Conservation (phyloP, 441 rosid genomes). For the Populus hybrid region DNA sequence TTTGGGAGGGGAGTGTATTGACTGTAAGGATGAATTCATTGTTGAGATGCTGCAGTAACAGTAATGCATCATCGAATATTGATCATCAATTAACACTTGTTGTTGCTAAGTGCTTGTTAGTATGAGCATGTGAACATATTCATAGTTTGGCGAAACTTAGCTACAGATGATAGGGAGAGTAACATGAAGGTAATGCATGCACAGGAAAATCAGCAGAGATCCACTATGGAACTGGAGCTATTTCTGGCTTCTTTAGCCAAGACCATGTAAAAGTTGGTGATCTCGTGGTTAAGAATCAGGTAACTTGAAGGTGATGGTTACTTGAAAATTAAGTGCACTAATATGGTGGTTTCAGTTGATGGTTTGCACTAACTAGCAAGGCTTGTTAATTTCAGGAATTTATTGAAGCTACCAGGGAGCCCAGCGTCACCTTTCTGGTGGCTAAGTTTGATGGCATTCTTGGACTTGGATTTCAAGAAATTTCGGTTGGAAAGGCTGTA, state of each 20-base stretch:
- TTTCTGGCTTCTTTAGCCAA: conserved; percentile 74
- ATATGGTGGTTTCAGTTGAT: neutral
- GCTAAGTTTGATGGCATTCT: conserved; percentile 89
- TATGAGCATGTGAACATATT: neutral
- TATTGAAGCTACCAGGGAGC: conserved; percentile 81
- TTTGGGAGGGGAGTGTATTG: no score
- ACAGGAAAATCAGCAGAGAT: conserved; percentile 69
- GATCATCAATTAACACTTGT: neutral
- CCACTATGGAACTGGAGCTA: conserved; percentile 82
- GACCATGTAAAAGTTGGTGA: conserved; percentile 70
- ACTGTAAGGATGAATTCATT: neutral
- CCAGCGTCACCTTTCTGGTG: conserved; percentile 61
- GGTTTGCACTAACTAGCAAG: neutral
- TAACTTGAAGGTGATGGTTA: conserved; percentile 17
- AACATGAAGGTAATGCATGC: neutral
- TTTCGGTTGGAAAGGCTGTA: conserved; percentile 70
- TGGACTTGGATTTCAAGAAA: conserved; percentile 89
- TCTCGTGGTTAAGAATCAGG: conserved; percentile 69
- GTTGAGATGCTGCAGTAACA: neutral
- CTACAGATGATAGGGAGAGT: neutral
- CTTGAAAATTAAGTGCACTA: neutral
- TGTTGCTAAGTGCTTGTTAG: neutral
- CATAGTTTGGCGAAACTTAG: neutral
- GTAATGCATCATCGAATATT: neutral
- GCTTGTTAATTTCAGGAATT: conserved; percentile 47